Conservation (phyloP, 495 filamentous ascomycete genomes). For the Podospora conica region DNA sequence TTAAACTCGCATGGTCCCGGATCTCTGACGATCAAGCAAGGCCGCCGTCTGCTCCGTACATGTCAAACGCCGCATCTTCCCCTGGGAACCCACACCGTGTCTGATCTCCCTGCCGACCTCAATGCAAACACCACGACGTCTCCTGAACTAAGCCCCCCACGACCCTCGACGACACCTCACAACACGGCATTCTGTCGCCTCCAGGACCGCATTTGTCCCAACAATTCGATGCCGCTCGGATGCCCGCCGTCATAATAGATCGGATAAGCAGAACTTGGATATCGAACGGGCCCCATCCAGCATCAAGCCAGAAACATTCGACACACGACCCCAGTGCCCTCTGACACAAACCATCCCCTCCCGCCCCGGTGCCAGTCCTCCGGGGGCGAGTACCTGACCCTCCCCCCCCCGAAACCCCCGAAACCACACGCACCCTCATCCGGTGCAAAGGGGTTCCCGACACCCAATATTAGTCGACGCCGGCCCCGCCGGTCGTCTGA, state of each 20-base stretch:
- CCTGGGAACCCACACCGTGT: conserved; percentile 32
- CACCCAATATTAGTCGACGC: conserved; percentile 38
- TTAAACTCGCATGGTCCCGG: conserved; percentile 40
- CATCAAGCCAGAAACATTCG: conserved; percentile 36
- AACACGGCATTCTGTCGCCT: conserved; percentile 5
- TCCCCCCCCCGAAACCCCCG: not conserved
- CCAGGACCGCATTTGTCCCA: conserved; percentile 8
- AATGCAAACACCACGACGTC: conserved; percentile 24
- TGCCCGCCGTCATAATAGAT: conserved; percentile 44
- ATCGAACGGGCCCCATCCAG: conserved; percentile 22
- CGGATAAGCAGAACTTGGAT: conserved; percentile 43
- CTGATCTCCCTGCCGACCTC: conserved; percentile 37
- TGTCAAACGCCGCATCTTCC: conserved; percentile 34
- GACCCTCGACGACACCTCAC: not conserved
- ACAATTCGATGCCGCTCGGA: conserved; percentile 38
- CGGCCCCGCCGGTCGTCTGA: conserved; percentile 27
- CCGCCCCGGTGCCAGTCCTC: conserved; percentile 4
- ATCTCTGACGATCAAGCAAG: conserved; percentile 31
- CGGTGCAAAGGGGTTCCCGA: conserved; percentile 2
- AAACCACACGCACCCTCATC: not conserved
- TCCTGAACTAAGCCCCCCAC: not conserved
- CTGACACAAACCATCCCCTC: conserved; percentile 31
- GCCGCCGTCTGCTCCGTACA: conserved; percentile 27
- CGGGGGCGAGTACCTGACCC: conserved; percentile 13
- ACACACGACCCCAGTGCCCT: conserved; percentile 30